Conservation (phyloP, 177 flowering plant species). For the Vitis hybrid region DNA sequence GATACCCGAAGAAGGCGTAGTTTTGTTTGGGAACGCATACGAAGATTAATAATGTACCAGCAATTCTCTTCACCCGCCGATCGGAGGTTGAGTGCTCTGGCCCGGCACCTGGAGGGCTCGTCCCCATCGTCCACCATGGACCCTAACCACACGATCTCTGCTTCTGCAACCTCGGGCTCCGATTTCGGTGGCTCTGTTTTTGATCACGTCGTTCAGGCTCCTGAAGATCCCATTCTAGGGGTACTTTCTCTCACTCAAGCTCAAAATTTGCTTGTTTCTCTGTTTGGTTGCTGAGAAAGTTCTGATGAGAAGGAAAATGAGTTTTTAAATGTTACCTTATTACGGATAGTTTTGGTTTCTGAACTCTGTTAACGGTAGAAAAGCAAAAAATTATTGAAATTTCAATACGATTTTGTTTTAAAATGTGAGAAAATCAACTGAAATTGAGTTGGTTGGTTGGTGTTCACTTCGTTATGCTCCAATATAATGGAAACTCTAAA, state of each 20-base stretch:
- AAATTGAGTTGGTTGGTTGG: neutral
- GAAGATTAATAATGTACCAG: conserved; percentile 10
- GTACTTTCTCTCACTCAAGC: conserved; percentile 31
- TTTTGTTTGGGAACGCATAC: neutral
- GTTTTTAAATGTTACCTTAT: neutral
- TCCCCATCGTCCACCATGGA: conserved; percentile 14
- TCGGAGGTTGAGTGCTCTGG: conserved; percentile 36
- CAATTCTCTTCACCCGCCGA: conserved; percentile 26
- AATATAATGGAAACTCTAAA: no score
- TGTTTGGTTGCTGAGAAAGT: neutral
- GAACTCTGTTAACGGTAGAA: neutral
- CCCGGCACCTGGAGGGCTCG: conserved; percentile 23
- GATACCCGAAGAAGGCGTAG: neutral
- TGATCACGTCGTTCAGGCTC: conserved; percentile 69
- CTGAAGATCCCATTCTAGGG: conserved; percentile 98
- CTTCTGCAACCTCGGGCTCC: conserved; percentile 46
- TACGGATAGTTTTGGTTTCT: neutral
- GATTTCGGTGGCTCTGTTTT: conserved; percentile 59
- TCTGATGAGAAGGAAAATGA: neutral
- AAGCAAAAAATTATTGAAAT: neutral
- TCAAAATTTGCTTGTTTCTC: neutral
- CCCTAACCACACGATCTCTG: conserved; percentile 29
- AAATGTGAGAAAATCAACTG: neutral
- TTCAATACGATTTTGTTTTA: neutral
- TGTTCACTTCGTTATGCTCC: no score